Evolutionary conservation across 2,329 filamentous ascomycete species (phyloP), one percentile per base, ranked within the genome.

Genomic region (Fusarium sp.): DNA sequence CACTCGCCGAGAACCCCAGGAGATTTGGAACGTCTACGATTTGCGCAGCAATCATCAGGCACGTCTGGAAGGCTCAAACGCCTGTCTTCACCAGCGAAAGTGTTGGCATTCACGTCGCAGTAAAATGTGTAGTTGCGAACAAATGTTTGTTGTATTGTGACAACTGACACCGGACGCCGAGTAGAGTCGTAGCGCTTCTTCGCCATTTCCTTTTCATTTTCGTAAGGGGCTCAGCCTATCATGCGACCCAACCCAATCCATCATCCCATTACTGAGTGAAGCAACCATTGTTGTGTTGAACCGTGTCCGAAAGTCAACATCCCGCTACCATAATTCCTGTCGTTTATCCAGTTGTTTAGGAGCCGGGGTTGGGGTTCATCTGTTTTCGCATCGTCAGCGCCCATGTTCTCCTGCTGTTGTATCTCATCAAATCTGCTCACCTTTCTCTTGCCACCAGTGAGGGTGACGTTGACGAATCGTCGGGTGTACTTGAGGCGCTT

Each of bases 391-490:
- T 51, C 49, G 76, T 78, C 73, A 79, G 77, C 58, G 44, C 54
- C 57, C 51, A 44, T 22, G 14, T 36, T 58, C 24, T 18, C 39
- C 22, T 34, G 34, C 22, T 42, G 10, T 18, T 15, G 18, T 17
- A 20, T 28, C 18, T 48, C 60, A 50, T 45, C 52, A 38, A 18
- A 26, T 67, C 58, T 66, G 73, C 86, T 81, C 84, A 96, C 94
- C 94, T 98, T 98, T 85, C 95, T 90, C 95, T 98, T 98, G 87
- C 95, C 95, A 84, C 94, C 95, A 75, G 95, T 97, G 86, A 97
- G 89, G 80, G 93, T 96, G 82, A 98, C 94, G 87, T 98, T 98
- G 78, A 98, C 95, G 88, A 98, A 98, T 80, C 95, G 94, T 83
- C 95, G 92, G 78, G 94, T 97, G 90, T 98, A 98, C 84, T 90